A percentile compares a stretch with the other conserved stretches of the same genome.
phyloP scores from a whole-genome alignment of 1,139 yeast genomes.

The Pichia sp. region DNA sequence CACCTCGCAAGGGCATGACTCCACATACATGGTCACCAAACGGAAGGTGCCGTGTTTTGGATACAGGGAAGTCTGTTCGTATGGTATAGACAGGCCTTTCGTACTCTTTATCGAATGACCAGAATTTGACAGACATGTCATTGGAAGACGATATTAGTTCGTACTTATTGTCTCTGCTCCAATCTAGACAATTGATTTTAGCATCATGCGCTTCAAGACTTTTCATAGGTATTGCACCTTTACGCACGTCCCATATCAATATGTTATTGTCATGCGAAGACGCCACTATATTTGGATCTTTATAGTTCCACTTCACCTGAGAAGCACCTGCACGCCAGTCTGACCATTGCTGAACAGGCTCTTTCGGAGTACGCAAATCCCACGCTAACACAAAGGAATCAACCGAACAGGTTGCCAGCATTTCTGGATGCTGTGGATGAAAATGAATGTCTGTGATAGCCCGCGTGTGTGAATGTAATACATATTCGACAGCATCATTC shows the following conservation, averaged over 20 bases:
- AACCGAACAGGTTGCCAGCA: slow-evolving; percentile 89
- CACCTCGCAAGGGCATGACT: slow-evolving; percentile 87
- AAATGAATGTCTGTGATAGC: slow-evolving; percentile 96
- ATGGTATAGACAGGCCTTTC: slow-evolving; percentile 52
- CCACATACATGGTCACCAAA: slow-evolving; percentile 84
- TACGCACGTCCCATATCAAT: slow-evolving; percentile 82
- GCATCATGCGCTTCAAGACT: slow-evolving; percentile 69
- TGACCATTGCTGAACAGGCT: slow-evolving; percentile 72
- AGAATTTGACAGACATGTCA: slow-evolving; percentile 78
- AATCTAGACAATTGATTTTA: slow-evolving; percentile 85
- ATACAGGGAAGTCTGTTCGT: slow-evolving; percentile 73
- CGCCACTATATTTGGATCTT: slow-evolving; percentile 70
- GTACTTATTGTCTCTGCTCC: slow-evolving; percentile 52
- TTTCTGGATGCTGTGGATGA: slow-evolving; percentile 80
- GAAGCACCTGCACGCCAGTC: slow-evolving; percentile 95
- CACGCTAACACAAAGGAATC: slow-evolving; percentile 83
- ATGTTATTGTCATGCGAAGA: slow-evolving; percentile 78
- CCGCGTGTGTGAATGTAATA: slow-evolving; percentile 80
- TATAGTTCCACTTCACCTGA: slow-evolving; percentile 89
- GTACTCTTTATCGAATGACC: slow-evolving; percentile 52
- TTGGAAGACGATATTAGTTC: slow-evolving; percentile 75
- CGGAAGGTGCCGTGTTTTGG: slow-evolving; percentile 83
- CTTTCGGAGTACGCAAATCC: slow-evolving; percentile 78
- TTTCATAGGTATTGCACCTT: slow-evolving; percentile 69
- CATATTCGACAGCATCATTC: slow-evolving; percentile 73